Conservation (phyloP, 768 basidiomycete species). For the Coprinopsis strossmayeri region DNA sequence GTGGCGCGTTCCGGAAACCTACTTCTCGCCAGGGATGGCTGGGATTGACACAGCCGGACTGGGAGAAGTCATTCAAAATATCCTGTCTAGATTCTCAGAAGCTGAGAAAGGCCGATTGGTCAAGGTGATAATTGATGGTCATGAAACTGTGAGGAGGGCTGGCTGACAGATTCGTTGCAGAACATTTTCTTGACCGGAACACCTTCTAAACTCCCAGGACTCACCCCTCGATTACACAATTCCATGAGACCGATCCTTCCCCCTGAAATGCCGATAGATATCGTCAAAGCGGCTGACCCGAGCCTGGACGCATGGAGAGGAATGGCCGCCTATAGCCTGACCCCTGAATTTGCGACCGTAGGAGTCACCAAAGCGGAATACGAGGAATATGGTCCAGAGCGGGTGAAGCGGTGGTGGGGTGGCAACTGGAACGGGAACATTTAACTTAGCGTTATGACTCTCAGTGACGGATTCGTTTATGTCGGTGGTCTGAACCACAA, state of each 20-base stretch:
- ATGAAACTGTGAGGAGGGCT: too few relatives aligned
- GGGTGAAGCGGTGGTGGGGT: constrained; percentile 87
- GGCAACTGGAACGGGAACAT: constrained; percentile 69
- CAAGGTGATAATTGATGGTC: too few relatives aligned
- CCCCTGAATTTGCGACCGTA: constrained; percentile 22
- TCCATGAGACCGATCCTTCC: constrained; percentile 82
- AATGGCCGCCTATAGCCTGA: constrained; percentile 38
- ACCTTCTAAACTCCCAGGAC: constrained; percentile 66
- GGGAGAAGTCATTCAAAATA: constrained; percentile 84
- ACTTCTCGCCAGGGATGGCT: constrained; percentile 91
- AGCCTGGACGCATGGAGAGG: constrained; percentile 83
- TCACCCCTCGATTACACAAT: constrained; percentile 59
- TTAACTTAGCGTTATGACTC: background rate
- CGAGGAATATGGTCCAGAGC: constrained; percentile 83
- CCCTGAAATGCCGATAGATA: constrained; percentile 66
- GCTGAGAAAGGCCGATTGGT: constrained; percentile 67
- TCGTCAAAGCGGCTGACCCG: constrained; percentile 61
- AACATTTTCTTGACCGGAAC: constrained; percentile 89
- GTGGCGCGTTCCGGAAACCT: constrained; percentile 87
- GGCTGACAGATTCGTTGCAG: too few relatives aligned
- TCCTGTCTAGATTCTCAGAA: constrained; percentile 63
- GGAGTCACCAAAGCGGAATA: constrained; percentile 78
- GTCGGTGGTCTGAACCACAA: background rate
- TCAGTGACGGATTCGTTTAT: too few relatives aligned
- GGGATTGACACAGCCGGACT: constrained; percentile 93